Base-by-base conservation (phyloP, 2,329 filamentous ascomycete species). In the Hypoxylon sp. region DNA sequence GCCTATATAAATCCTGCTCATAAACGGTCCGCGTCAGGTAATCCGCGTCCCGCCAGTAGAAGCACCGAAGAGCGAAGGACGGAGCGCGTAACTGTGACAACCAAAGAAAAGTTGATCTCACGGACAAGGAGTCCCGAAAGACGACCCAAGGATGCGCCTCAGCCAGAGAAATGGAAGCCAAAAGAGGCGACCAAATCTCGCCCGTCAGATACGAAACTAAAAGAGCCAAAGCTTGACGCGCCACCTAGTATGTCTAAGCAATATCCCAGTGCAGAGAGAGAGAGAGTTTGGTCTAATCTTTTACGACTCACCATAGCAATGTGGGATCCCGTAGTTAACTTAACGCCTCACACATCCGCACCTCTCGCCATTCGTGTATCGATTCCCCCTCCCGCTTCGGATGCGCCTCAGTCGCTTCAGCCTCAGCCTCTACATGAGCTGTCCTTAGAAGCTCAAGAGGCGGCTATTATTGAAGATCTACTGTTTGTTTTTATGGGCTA, bases 401-500 rank as follows among this genome's bases (percentile, higher is more conserved):
- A 90, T 69, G 89, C 92, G 31, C 94, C 95, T 1, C 82, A 88
- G 56, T 83, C 87, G 6, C 84, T 94, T 54, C 90, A 93, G 48
- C 92, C 92, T 0, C 83, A 83, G 54, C 85, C 91, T 6, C 84
- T 98, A 14, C 84, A 86, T 62, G 89, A 92, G 64, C 82, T 98
- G 66, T 90, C 90, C 0, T 83, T 97, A 30, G 92, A 97, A 72
- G 88, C 88, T 2, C 96, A 99, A 79, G 96, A 99, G 81, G 89
- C 90, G 25, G 92, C 90, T 7, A 91, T 99, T 51, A 85, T 98
- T 48, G 95, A 98, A 74, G 96, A 99, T 75, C 82, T 99, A 14
- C 82, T 98, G 37, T 98, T 95, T 77, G 94, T 97, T 4, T 97
- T 98, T 75, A 98, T 99, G 95, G 96, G 96, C 25, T 97, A 94